A percentile compares a stretch with the other conserved stretches of the same genome.
Evolutionary conservation across 345 rosid genomes (phyloP).

Genomic region (Arabis hirsuta): DNA sequence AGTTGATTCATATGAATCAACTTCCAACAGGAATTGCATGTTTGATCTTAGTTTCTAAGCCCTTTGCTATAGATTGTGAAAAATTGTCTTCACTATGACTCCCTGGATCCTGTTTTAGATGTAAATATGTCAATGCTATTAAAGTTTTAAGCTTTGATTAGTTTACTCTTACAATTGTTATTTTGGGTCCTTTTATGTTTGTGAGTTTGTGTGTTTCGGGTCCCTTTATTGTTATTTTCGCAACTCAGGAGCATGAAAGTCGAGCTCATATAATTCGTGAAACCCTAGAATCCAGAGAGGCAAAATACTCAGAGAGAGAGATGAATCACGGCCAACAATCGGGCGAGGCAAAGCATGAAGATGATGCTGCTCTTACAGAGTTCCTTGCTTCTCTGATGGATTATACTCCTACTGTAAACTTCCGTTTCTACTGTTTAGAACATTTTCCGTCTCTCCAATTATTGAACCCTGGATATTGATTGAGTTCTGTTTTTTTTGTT

Average conservation of each 20-base stretch:
- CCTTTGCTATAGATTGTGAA: no score
- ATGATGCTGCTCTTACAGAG: conserved; percentile 76
- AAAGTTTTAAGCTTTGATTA: no score
- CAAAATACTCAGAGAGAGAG: conserved; percentile 22
- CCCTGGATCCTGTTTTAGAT: no score
- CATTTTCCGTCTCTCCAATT: neutral
- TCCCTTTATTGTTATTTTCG: neutral
- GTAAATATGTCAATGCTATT: no score
- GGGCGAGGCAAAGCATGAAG: conserved; percentile 73
- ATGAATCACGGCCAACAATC: conserved; percentile 65
- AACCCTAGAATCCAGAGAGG: neutral
- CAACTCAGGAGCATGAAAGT: neutral
- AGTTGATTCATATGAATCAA: no score
- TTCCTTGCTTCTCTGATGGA: conserved; percentile 89
- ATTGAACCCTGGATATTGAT: neutral
- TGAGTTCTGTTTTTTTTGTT: neutral
- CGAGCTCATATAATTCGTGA: neutral
- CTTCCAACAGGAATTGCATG: no score
- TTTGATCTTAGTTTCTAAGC: no score
- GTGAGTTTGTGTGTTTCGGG: neutral
- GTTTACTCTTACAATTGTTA: no score
- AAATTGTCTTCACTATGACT: no score
- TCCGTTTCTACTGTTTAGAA: neutral
- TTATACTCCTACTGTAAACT: conserved; percentile 75
- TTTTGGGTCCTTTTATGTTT: no score